Evolutionary conservation across 805 yeast genomes (phyloP).

Genomic region (Hanseniaspora singularis): DNA sequence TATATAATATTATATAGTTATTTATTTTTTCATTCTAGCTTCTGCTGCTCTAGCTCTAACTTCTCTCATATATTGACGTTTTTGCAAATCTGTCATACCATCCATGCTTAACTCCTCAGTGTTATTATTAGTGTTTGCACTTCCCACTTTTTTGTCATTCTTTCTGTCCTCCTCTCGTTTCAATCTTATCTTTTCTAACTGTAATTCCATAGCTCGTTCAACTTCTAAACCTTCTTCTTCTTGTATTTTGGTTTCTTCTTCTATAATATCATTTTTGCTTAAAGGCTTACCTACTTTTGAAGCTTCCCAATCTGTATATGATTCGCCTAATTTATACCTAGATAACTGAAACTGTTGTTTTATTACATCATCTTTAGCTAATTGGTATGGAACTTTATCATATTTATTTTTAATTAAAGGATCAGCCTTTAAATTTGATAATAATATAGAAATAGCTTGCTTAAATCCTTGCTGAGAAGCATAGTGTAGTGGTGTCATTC

Average conservation of each 20-base stretch:
- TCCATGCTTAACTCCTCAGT: conserved; percentile 35
- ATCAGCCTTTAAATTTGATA: conserved; percentile 56
- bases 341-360: conserved; percentile 54
- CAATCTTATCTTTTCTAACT: conserved; percentile 32
- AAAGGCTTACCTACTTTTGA: conserved; percentile 55
- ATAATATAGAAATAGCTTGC: conserved; percentile 51
- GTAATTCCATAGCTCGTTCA: conserved; percentile 34
- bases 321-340: conserved; percentile 58
- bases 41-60: conserved; percentile 95
- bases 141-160: conserved; percentile 20
- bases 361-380: conserved; percentile 38
- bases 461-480: conserved; percentile 57
- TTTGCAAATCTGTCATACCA: conserved; percentile 63
- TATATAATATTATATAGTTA: conserved; percentile 24
- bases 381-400: conserved; percentile 60
- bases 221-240: conserved; percentile 32
- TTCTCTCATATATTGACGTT: conserved; percentile 73
- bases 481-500: conserved; percentile 46
- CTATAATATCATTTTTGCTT: conserved; percentile 44
- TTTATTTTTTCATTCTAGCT: conserved; percentile 45
- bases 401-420: conserved; percentile 44
- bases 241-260: conserved; percentile 29
- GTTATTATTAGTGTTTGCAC: conserved; percentile 21
- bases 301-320: conserved; percentile 52
- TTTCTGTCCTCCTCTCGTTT: conserved; percentile 29